Base-by-base conservation (phyloP, 768 basidiomycete species). In the Rhizopogon salebrosus region DNA sequence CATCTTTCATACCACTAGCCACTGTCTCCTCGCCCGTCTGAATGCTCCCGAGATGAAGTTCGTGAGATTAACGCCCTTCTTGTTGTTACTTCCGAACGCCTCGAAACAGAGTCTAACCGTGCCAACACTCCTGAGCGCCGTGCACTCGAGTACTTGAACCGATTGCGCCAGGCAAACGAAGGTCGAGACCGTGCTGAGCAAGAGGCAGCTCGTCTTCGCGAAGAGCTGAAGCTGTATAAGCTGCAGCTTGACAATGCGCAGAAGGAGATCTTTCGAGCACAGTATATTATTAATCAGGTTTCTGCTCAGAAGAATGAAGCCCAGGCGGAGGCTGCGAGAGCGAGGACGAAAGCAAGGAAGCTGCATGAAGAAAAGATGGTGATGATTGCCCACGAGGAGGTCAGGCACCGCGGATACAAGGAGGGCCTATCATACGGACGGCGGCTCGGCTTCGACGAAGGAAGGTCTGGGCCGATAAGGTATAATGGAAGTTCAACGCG, bases 161-260 rank as follows among this genome's bases (percentile, higher is more conserved):
- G 72, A 23, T 64, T 79, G 51, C 71, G 70, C 43, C 62, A 66
- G 37, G 71, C 70, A 8, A 74, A 71, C 26, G 73, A 75, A 11
- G 70, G 66, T 29, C 70, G 75, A 37, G 55, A 68, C 7, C 61
- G 62, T 13, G 62, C 75, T 1, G 72, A 77, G 54, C 70, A 69
- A n/a, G 74, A 78, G 4, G 57, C 65, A 0, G 64, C 68, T 14
- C 64, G 70, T 35, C 63, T 67, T 3, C 62, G 63, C 40, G 74
- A 77, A 56, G 77, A 79, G 54, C 64, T 79, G 34, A 70, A 67
- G 45, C 52, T 75, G 55, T 76, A 78, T 65, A 75, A 76, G 58
- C 49, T 72, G 6, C 73, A 79, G 54, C 67, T 75, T 45, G 71
- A 74, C n/a, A 74, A 68, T 55, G 76, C 77, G 0, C 74, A 76